These are phyloP conservation scores for Roridomyces roridus DNA, from an alignment of 768 basidiomycete genomes.

Conservation along the genomic window DNA sequence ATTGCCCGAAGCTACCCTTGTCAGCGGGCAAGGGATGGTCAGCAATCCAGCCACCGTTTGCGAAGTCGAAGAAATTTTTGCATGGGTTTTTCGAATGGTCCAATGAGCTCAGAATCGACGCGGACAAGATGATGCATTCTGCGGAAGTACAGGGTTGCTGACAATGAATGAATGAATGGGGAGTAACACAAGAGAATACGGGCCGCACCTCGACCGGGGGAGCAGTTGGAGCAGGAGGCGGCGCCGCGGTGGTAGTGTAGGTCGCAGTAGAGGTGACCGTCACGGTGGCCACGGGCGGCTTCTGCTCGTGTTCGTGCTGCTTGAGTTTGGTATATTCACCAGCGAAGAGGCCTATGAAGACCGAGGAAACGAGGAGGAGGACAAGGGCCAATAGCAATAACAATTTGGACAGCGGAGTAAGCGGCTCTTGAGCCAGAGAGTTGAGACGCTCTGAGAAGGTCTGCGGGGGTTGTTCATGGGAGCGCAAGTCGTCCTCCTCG, in stretches of 20 bases:
- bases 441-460: constrained; percentile 56
- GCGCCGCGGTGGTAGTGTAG: constrained; percentile 45
- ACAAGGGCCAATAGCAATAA: constrained; percentile 78
- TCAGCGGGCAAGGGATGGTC: constrained; percentile 87
- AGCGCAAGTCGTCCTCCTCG: constrained; percentile 41
- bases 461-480: constrained; percentile 27
- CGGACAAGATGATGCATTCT: constrained; percentile 84
- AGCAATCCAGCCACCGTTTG: constrained; percentile 90
- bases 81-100: constrained; percentile 90
- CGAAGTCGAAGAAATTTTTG: constrained; percentile 92
- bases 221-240: constrained; percentile 57
- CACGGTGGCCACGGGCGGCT: constrained; percentile 39
- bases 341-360: constrained; percentile 94
- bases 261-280: constrained; percentile 49
- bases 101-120: constrained; percentile 79
- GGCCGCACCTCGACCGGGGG: constrained; percentile 58
- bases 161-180: constrained; percentile 3
- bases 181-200: neutral
- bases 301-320: constrained; percentile 46
- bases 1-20: constrained; percentile 74
- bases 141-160: constrained; percentile 76
- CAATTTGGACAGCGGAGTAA: constrained; percentile 84
- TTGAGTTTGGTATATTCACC: constrained; percentile 84
- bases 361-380: constrained; percentile 80
- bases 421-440: constrained; percentile 71